Evolutionary conservation across 2,329 filamentous ascomycete species (phyloP).

Genomic region (Pseudophaeomoniella oleicola): DNA sequence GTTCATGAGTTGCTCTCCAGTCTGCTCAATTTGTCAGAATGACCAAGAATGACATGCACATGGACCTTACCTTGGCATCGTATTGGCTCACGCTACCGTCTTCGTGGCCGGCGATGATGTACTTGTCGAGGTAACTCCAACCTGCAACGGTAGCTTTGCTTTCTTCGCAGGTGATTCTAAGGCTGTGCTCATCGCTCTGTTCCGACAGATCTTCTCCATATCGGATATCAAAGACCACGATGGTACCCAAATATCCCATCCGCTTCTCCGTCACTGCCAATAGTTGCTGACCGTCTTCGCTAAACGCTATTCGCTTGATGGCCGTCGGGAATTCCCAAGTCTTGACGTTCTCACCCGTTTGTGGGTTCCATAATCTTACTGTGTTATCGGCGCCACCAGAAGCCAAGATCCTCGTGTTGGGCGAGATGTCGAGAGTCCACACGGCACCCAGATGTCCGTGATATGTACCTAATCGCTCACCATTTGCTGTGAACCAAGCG

Average conservation of each 20-base stretch:
- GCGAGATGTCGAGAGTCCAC: slow-evolving; percentile 96
- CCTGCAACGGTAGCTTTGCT: slow-evolving; percentile 96
- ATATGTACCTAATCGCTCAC: slow-evolving; percentile 93
- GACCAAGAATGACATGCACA: background rate
- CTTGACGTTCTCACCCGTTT: slow-evolving; percentile 85
- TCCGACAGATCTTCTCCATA: slow-evolving; percentile 61
- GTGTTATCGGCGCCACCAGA: slow-evolving; percentile 97
- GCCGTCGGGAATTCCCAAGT: slow-evolving; percentile 95
- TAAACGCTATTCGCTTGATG: slow-evolving; percentile 97
- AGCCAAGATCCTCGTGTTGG: slow-evolving; percentile 78
- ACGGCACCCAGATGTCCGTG: slow-evolving; percentile 93
- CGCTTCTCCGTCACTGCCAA: slow-evolving; percentile 97
- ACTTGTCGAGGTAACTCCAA: slow-evolving; percentile 87
- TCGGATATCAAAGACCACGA: slow-evolving; percentile 82
- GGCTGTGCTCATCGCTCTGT: slow-evolving; percentile 66
- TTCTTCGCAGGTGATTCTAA: slow-evolving; percentile 86
- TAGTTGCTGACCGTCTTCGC: slow-evolving; percentile 77
- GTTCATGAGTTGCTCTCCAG: slow-evolving; percentile 68
- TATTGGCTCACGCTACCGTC: slow-evolving; percentile 85
- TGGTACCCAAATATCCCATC: slow-evolving; percentile 89
- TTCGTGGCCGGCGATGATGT: slow-evolving; percentile 95
- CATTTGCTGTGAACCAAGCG: slow-evolving; percentile 95
- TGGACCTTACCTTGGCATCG: slow-evolving; percentile 59
- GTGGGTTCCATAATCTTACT: slow-evolving; percentile 91
- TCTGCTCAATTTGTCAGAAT: slow-evolving; percentile 29